Base-by-base conservation (phyloP, 2,329 filamentous ascomycete species). In the Arthroderma uncinatum region DNA sequence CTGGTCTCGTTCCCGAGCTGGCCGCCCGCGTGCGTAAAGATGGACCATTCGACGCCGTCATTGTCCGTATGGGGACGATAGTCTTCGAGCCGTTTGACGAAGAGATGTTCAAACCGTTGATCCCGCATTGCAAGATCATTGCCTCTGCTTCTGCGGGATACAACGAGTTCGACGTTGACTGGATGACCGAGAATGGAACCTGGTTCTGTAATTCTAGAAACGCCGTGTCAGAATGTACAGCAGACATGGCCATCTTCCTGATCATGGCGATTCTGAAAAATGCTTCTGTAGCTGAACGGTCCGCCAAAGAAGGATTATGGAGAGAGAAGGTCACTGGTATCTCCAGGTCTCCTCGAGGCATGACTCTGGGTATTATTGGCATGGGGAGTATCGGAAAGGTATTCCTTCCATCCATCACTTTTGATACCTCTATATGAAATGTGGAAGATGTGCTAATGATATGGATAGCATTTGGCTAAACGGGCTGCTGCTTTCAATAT, bases 131-230 rank as follows among this genome's bases (percentile, higher is more conserved):
- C 57, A 70, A 72, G 55, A 74, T 79, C 56, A 73, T 79, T 33
- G 66, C 70, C 2, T 79, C 77, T 0, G 74, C 73, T 0, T 73
- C 72, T 30, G 76, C 76, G 0, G 77, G 77, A 0, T 79, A 73
- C 64, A 74, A 78, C 58, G 73, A 77, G 60, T 76, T 78, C 39
- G 71, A 75, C 48, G 68, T 78, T 0, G 63, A 71, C 2, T 76
- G 72, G 70, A 69, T 77, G 63, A 73, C 74, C 0, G 40, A 57
- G 10, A 61, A 73, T 5, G 68, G 68, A 4, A 73, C 82, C 25
- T 78, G 71, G 66, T 81, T 82, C 62, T 82, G 78, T 67, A 82
- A 80, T 61, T 74, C 74, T 0, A 65, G 76, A 1, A 73, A 82
- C 59, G 79, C 78, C 0, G 78, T 78, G 0, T 74, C 78, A 0